These are phyloP conservation scores for Penicillium bialowiezense DNA, from an alignment of 495 filamentous ascomycete species.

Conservation along the genomic window DNA sequence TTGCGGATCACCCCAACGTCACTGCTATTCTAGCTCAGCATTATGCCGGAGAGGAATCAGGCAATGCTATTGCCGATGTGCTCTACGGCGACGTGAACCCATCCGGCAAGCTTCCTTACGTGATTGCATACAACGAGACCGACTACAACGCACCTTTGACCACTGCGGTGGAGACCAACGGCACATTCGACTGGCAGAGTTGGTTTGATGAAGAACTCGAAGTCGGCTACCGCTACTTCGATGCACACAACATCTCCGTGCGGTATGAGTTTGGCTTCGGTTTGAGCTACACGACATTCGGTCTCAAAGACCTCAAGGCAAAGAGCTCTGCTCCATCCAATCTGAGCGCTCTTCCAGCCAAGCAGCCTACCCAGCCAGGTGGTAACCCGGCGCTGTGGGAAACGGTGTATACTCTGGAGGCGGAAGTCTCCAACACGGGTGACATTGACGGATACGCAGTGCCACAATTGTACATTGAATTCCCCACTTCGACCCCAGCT, in stretches of 20 bases:
- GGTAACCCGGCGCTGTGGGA: conserved; percentile 62
- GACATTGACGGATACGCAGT: conserved; percentile 48
- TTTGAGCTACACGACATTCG: conserved; percentile 15
- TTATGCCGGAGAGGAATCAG: conserved; percentile 60
- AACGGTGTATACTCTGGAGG: conserved; percentile 46
- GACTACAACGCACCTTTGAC: conserved; percentile 44
- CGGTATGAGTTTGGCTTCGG: conserved; percentile 63
- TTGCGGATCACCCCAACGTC: conserved; percentile 60
- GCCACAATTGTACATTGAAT: conserved; percentile 61
- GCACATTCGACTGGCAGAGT: conserved; percentile 47
- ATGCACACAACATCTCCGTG: conserved; percentile 53
- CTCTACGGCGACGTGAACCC: conserved; percentile 59
- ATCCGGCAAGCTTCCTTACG: conserved; percentile 69
- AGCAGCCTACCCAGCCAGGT: conserved; percentile 10
- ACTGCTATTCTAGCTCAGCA: conserved; percentile 61
- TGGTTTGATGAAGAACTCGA: conserved; percentile 60
- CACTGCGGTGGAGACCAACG: conserved; percentile 2
- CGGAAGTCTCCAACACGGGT: conserved; percentile 57
- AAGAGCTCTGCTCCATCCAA: neutral
- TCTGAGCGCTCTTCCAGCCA: neutral
- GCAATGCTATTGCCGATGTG: conserved; percentile 52
- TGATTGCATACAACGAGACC: conserved; percentile 57
- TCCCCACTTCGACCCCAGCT: neutral
- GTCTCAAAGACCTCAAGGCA: conserved; percentile 35
- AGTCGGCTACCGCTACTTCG: conserved; percentile 67